Base-by-base conservation (phyloP, 371 early-diverging fungal genomes). In the Mucor piriformis region DNA sequence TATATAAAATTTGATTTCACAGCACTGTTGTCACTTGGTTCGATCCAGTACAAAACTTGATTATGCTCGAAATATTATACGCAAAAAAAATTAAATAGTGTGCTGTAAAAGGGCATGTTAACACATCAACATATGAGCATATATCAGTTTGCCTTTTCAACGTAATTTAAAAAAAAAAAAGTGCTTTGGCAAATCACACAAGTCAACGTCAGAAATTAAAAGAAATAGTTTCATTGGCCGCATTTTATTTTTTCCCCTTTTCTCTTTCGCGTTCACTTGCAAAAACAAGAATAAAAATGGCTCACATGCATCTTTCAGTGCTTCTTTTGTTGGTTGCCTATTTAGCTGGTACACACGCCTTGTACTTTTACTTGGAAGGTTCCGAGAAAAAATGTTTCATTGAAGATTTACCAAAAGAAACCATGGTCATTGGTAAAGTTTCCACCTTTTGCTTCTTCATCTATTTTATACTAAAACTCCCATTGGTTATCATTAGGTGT, bases 321-420 rank as follows among this genome's bases (percentile, higher is more conserved):
- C 57, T 62, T 43, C 6, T 58, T 15, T 50, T 64, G 32, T 24
- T 64, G 6, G 50, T 50, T 35, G 54, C 55, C 32, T 66, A 57
- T 55, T 43, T 66, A n/a, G 54, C 48, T 50, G 34, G 59, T n/a
- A 57, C 75, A 47, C 74, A 77, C 37, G 88, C 85, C 13, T 72
- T 97, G 60, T 91, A 97, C 72, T 97, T 96, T 67, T 95, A 95
- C 68, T 81, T 95, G 25, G 94, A 95, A 57, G 91, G 92, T 21
- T 76, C 79, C 50, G 92, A 94, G 65, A 86, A 85, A 70, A 89
- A 92, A 71, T 98, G 98, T 79, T 98, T 98, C 70, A 77, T 92
- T 24, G 97, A 98, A 69, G 96, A 97, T 66, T 82, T 97, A 48
- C 95, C 97, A 24, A 88, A 86, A 64, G 92, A 95, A 59, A 94